These are phyloP conservation scores for Fusarium paranaense DNA, from an alignment of 2,329 filamentous ascomycete species.

Conservation along the genomic window DNA sequence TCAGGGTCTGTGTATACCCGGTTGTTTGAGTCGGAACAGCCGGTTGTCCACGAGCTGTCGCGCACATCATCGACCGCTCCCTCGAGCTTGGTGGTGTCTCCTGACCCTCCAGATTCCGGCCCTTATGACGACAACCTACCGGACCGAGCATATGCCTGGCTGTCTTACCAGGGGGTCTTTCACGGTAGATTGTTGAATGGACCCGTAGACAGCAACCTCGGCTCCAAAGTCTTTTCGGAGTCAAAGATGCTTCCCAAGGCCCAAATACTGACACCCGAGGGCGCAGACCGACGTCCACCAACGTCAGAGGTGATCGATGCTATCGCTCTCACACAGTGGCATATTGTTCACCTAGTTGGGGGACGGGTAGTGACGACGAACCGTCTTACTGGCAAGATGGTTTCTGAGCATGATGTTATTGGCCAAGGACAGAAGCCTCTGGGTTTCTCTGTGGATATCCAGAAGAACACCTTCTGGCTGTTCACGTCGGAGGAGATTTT, in stretches of 20 bases:
- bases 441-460: slow-evolving; percentile 88
- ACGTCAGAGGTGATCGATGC: slow-evolving; percentile 80
- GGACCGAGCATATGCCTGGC: slow-evolving; percentile 89
- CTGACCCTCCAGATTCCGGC: slow-evolving; percentile 71
- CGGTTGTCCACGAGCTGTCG: slow-evolving; percentile 78
- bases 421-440: slow-evolving; percentile 82
- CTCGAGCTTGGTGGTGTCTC: slow-evolving; percentile 80
- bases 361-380: slow-evolving; percentile 87
- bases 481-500: slow-evolving; percentile 93
- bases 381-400: slow-evolving; percentile 83
- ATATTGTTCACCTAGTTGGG: slow-evolving; percentile 86
- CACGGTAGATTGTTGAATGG: slow-evolving; percentile 81
- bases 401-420: slow-evolving; percentile 89
- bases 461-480: slow-evolving; percentile 98
- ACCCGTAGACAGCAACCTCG: slow-evolving; percentile 71
- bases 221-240: slow-evolving; percentile 80
- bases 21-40: slow-evolving; percentile 88
- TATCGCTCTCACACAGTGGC: slow-evolving; percentile 92
- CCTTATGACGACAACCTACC: slow-evolving; percentile 69
- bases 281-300: slow-evolving; percentile 71
- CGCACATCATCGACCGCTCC: slow-evolving; percentile 64
- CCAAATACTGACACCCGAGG: slow-evolving; percentile 77
- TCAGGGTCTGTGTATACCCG: slow-evolving; percentile 87
- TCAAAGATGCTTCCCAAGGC: slow-evolving; percentile 82
- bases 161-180: slow-evolving; percentile 86